Percentiles rank a stretch among this genome's conserved stretches.
These are phyloP conservation scores for Cercospora sojina DNA, from an alignment of 2,329 filamentous ascomycete species.

Conservation along the genomic window DNA sequence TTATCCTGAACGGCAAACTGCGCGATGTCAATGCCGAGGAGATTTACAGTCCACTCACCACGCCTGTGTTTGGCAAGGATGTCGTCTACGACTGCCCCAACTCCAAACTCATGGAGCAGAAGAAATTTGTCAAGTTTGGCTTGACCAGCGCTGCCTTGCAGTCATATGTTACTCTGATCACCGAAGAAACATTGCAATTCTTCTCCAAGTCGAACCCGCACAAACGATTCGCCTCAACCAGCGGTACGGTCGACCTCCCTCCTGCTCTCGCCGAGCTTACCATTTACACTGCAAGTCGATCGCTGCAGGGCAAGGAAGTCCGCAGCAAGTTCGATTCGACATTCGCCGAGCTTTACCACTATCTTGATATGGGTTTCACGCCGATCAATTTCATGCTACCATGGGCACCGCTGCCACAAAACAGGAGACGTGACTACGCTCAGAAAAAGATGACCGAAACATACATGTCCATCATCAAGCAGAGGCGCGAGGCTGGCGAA, in stretches of 20 bases:
- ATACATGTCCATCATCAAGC: constrained; percentile 78
- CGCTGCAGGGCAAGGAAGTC: constrained; percentile 80
- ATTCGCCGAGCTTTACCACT: constrained; percentile 80
- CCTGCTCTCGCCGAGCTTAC: constrained; percentile 81
- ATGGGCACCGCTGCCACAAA: constrained; percentile 86
- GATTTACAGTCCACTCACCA: constrained; percentile 75
- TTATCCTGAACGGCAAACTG: constrained; percentile 86
- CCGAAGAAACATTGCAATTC: constrained; percentile 70
- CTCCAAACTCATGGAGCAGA: constrained; percentile 92
- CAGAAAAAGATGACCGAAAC: constrained; percentile 77
- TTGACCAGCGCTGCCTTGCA: constrained; percentile 73
- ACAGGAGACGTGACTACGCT: constrained; percentile 75
- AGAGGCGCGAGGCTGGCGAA: constrained; percentile 58
- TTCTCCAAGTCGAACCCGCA: constrained; percentile 61
- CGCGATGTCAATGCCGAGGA: constrained; percentile 89
- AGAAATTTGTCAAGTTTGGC: constrained; percentile 87
- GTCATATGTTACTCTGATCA: constrained; percentile 76
- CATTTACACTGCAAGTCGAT: constrained; percentile 84
- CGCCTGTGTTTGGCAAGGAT: constrained; percentile 73
- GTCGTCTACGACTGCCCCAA: constrained; percentile 92
- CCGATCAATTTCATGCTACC: constrained; percentile 88
- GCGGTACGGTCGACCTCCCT: constrained; percentile 68
- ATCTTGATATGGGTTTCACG: constrained; percentile 86
- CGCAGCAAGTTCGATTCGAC: constrained; percentile 75
- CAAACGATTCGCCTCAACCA: constrained; percentile 37